These are phyloP conservation scores for Penicillium freii DNA, from an alignment of 2,329 filamentous ascomycete genomes.

Conservation along the genomic window DNA sequence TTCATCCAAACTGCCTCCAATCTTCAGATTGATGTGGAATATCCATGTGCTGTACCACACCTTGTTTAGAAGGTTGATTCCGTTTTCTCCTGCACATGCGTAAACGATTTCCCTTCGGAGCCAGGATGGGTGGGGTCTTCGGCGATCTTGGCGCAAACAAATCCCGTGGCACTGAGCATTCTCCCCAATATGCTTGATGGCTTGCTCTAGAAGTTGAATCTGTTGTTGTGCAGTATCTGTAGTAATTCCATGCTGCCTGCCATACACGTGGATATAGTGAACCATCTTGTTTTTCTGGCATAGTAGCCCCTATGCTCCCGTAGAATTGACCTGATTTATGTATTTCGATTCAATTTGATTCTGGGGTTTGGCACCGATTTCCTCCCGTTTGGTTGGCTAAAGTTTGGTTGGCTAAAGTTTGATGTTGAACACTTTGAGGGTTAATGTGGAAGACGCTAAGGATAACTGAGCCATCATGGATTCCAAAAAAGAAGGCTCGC, in stretches of 20 bases:
- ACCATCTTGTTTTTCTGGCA: neutral
- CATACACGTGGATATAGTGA: neutral
- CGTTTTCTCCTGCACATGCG: neutral
- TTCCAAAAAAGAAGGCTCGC: no score
- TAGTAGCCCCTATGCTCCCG: neutral
- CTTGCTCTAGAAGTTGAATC: neutral
- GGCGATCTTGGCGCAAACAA: neutral
- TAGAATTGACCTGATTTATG: no score
- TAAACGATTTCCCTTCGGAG: neutral
- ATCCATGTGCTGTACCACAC: neutral
- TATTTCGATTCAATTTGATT: no score
- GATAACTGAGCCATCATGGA: no score
- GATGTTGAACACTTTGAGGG: no score
- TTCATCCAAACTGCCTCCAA: neutral
- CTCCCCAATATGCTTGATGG: neutral
- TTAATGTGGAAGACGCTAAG: no score
- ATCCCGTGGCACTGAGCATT: neutral
- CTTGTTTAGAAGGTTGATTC: neutral
- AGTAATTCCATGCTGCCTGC: neutral
- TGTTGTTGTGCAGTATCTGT: neutral
- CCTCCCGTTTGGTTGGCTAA: no score
- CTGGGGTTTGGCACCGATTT: no score
- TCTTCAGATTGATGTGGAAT: neutral
- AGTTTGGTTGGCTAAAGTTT: no score
- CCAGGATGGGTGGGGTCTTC: neutral